Evolutionary conservation across 106 monocot species (phyloP), one percentile per base, ranked within the genome.

Genomic region (Dendrobium chrysotoxum): DNA sequence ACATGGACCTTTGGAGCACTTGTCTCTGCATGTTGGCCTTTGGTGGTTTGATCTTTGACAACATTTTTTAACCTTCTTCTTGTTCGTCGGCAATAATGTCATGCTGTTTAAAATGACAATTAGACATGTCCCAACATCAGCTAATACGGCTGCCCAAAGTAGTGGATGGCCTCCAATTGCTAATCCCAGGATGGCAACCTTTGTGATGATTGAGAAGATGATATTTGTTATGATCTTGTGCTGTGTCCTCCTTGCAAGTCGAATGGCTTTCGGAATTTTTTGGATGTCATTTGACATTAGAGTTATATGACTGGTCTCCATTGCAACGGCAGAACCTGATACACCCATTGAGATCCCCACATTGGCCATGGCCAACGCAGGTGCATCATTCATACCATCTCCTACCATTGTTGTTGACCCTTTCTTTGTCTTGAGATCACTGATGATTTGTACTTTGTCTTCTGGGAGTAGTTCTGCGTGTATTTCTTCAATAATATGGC

Each of bases 321-420:
- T 87, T 8, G 95, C 93, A 5, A 99, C 89, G 0, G 93, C 98
- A 17, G 95, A 95, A n/a, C 98, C 98, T 20, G 95, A 95, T 55
- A 99, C 81, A 18, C 98, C 98, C 98, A 99, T 99, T 3, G 98
- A 95, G 80, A 99, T 95, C 28, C 98, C 98, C 15, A 99, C 95
- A 47, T 88, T 77, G 3, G 98, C 95, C 53, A 79, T 83, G 28
- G 91, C 95, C 44, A 99, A 80, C 57, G 93, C 91, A 26, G 98
- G 98, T 26, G 98, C 98, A 78, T 99, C 98, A 65, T 99, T 95
- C 88, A 99, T 90, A 0, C 98, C 98, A 83, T 99, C 98, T 25
- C 98, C 95, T 38, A 99, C 87, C 98, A 99, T 99, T 16, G 86
- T 46, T 28, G 83, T 88, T 11, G 89, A 41, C 0, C 93, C 95